phyloP scores from a whole-genome alignment of 2,329 filamentous ascomycete species.

The Dactylonectria estremocensis region DNA sequence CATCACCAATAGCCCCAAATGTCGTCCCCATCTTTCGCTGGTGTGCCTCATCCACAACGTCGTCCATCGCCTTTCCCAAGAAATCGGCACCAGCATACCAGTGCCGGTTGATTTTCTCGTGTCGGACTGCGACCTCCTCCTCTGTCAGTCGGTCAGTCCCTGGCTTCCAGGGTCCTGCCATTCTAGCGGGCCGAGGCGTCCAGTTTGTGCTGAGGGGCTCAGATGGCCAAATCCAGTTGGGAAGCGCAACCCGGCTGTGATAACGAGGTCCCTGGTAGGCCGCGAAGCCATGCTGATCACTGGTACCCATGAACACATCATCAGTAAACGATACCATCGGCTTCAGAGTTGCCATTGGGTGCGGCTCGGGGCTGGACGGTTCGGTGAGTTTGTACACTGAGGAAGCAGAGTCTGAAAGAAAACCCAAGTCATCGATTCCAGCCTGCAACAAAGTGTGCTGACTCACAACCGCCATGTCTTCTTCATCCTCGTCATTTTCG shows the following conservation, averaged over 20 bases:
- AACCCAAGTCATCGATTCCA: slow-evolving; percentile 38
- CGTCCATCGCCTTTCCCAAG: slow-evolving; percentile 52
- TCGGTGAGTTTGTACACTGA: slow-evolving; percentile 19
- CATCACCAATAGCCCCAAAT: slow-evolving; percentile 58
- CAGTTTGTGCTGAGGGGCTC: slow-evolving; percentile 22
- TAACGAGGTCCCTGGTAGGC: slow-evolving; percentile 1
- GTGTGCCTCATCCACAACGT: slow-evolving; percentile 51
- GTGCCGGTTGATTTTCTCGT: slow-evolving; percentile 49
- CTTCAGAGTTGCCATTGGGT: slow-evolving; percentile 7
- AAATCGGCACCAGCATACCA: slow-evolving; percentile 60
- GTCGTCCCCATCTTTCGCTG: slow-evolving; percentile 46
- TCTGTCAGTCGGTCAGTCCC: slow-evolving; percentile 41
- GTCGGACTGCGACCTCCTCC: slow-evolving; percentile 45
- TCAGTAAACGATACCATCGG: slow-evolving; percentile 2
- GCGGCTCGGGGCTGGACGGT: slow-evolving; percentile 16
- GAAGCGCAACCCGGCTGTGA: neutral
- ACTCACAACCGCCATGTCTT: slow-evolving; percentile 38
- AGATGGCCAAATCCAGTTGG: slow-evolving; percentile 28
- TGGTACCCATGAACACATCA: slow-evolving; percentile 15
- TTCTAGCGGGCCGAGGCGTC: slow-evolving; percentile 16
- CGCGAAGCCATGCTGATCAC: slow-evolving; percentile 4
- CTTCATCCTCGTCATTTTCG: slow-evolving; percentile 47
- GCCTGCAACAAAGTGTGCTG: slow-evolving; percentile 43
- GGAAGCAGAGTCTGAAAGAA: slow-evolving; percentile 28
- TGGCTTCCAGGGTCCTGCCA: slow-evolving; percentile 30